Conservation (phyloP, 805 yeast species). For the Saccharomyces eubayanus region DNA sequence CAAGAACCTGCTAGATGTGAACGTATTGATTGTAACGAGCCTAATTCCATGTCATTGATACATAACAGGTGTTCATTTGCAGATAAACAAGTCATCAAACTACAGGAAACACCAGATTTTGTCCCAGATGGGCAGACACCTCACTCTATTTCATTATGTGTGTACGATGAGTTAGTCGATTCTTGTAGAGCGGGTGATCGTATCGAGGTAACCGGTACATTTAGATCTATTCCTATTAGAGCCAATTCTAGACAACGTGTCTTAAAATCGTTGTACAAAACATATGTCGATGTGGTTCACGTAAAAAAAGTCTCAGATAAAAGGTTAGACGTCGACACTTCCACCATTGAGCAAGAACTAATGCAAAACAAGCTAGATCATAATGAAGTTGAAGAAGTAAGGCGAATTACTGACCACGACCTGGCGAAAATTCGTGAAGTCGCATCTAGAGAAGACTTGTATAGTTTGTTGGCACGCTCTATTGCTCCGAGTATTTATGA, state of each 20-base stretch:
- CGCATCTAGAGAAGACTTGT: slow-evolving; percentile 66
- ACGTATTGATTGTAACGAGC: slow-evolving; percentile 72
- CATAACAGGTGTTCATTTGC: slow-evolving; percentile 92
- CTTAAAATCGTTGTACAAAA: slow-evolving; percentile 76
- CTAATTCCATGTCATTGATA: slow-evolving; percentile 79
- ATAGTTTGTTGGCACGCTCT: slow-evolving; percentile 79
- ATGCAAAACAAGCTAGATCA: slow-evolving; percentile 44
- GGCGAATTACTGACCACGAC: slow-evolving; percentile 63
- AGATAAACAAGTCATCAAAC: slow-evolving; percentile 86
- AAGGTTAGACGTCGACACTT: slow-evolving; percentile 70
- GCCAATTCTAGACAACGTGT: slow-evolving; percentile 80
- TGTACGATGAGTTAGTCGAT: slow-evolving; percentile 92
- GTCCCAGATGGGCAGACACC: slow-evolving; percentile 99
- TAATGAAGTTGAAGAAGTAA: slow-evolving; percentile 64
- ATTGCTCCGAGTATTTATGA: slow-evolving; percentile 96
- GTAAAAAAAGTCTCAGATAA: slow-evolving; percentile 76
- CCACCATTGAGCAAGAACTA: slow-evolving; percentile 43
- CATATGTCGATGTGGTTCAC: slow-evolving; percentile 91
- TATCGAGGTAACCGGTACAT: slow-evolving; percentile 89
- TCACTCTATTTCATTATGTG: slow-evolving; percentile 87
- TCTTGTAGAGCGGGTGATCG: slow-evolving; percentile 94
- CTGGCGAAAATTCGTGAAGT: slow-evolving; percentile 52
- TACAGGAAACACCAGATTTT: slow-evolving; percentile 92
- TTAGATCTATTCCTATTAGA: slow-evolving; percentile 85
- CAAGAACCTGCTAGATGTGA: slow-evolving; percentile 92